Evolutionary conservation across 129 eudicot genomes (phyloP), one percentile per base, ranked within the genome.

Genomic region (Centella asiatica): DNA sequence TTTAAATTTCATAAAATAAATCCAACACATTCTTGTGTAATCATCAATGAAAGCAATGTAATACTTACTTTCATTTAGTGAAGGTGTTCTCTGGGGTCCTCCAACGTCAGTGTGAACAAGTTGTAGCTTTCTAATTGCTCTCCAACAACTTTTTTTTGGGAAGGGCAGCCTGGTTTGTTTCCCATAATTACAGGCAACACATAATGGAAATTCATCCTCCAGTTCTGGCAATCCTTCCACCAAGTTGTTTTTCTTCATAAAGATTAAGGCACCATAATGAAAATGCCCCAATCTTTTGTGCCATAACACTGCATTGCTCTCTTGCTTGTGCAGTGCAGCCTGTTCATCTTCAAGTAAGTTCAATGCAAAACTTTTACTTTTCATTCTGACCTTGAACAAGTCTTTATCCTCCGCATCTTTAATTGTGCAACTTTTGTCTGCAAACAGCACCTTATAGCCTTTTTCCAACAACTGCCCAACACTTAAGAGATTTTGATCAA

Each of bases 401-500:
- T 46, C 57, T 27, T 10, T 47, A 42, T 29, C 69, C 24, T 64
- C 3, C 9, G 57, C 42, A 64, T 45, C 56, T 14, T 28, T 47
- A 20, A 45, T 64, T 57, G 46, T 2, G 31, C 69, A 64, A 49
- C 27, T 9, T 6, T 47, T 47, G 23, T 44, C 53, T 27, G 45
- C 69, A 47, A 64, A 64, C 25, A 46, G 26, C 20, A 46, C 69
- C 22, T 64, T 64, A 28, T 39, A 64, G 9, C 69, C 57, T 18
- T 67, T 67, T 27, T 67, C 72, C 25, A 64, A 28, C 40, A 64
- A 18, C 20, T 64, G 57, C 4, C 40, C 52, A 54, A 44, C 72
- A 67, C 72, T 67, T 7, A 34, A 12, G 9, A 67, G 56, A 24
- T 67, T 67, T 42, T 67, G 72, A 53, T 53, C 47, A 67, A 67